Evolutionary conservation across 2,329 filamentous ascomycete genomes (phyloP), one percentile per base, ranked within the genome.

Genomic region (Byssoonygena ceratinophila): DNA sequence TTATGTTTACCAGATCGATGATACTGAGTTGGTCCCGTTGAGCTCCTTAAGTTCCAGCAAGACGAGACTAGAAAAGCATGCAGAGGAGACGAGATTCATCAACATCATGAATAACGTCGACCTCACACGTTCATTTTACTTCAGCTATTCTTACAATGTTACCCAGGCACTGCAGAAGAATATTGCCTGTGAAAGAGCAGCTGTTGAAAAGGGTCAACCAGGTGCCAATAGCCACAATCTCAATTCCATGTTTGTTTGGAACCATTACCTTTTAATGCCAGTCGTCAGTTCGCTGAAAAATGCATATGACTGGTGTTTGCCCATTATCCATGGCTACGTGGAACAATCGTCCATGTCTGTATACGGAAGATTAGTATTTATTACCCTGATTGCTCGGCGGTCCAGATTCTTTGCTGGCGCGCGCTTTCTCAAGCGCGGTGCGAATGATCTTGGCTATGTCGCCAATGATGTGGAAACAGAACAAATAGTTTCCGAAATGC

Each of bases 401-500:
- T 98, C 92, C 14, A 81, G 92, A 7, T 88, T 87, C 68, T 98
- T 97, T 68, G 92, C 92, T 2, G 92, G 92, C 25, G 92, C 92
- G 34, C 79, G 92, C 2, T 98, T 96, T 60, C 71, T 98, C 50
- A 98, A 98, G 68, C 83, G 92, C 54, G 92, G 92, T 29, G 86
- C 89, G 45, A 98, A 98, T 63, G 92, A 98, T 66, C 67, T 90
- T 53, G 91, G 92, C 12, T 94, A 94, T 65, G 92, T 98, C 51
- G 94, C 92, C 49, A 98, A 98, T 64, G 94, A 98, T 68, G 92
- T 98, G 22, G 94, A 98, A 70, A 97, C 92, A 0, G 92, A 98
- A 69, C 92, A 98, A 66, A 96, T 98, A 55, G 90, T 98, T 4
- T 92, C 90, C 0, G 92, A 98, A 65, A 87, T 89, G 61, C 74